A percentile compares a stretch with the other conserved stretches of the same genome.
These are phyloP conservation scores for Phoma sp. DNA, from an alignment of 2,329 filamentous ascomycete genomes.

Conservation along the genomic window DNA sequence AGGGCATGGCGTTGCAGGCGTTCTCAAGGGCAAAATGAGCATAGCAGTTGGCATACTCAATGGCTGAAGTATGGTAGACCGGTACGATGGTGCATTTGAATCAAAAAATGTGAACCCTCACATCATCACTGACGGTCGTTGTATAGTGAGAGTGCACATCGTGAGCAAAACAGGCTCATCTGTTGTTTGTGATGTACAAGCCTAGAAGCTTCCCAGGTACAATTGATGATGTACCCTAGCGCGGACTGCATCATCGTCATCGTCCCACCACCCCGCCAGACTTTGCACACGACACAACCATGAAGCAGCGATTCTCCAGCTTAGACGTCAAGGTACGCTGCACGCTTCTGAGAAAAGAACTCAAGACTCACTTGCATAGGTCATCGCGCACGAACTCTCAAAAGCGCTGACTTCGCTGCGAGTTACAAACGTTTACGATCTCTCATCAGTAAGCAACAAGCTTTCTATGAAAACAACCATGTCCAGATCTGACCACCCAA, in stretches of 20 bases:
- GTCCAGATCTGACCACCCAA: constrained; percentile 13
- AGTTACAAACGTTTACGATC: constrained; percentile 92
- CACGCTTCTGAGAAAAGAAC: neutral
- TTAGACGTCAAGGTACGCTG: constrained; percentile 71
- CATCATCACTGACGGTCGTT: constrained; percentile 10
- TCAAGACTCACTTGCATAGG: constrained; percentile 59
- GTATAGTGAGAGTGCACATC: neutral
- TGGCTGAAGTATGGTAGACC: constrained; percentile 15
- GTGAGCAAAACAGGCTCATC: neutral
- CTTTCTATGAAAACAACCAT: neutral
- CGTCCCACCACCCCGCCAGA: constrained; percentile 37
- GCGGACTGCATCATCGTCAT: constrained; percentile 38
- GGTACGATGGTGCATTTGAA: constrained; percentile 13
- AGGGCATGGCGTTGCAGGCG: constrained; percentile 43
- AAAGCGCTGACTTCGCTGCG: constrained; percentile 76
- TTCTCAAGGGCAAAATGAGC: constrained; percentile 27
- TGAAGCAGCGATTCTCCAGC: constrained; percentile 84
- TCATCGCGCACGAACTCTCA: constrained; percentile 92
- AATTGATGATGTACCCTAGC: neutral
- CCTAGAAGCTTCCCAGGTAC: neutral
- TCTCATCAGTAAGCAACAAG: constrained; percentile 69
- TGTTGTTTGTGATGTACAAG: neutral
- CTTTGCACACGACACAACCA: constrained; percentile 51
- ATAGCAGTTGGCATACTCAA: constrained; percentile 23
- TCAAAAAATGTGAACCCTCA: constrained; percentile 11